Conservation (phyloP, 441 rosid genomes). For the Mallotus repandus region DNA sequence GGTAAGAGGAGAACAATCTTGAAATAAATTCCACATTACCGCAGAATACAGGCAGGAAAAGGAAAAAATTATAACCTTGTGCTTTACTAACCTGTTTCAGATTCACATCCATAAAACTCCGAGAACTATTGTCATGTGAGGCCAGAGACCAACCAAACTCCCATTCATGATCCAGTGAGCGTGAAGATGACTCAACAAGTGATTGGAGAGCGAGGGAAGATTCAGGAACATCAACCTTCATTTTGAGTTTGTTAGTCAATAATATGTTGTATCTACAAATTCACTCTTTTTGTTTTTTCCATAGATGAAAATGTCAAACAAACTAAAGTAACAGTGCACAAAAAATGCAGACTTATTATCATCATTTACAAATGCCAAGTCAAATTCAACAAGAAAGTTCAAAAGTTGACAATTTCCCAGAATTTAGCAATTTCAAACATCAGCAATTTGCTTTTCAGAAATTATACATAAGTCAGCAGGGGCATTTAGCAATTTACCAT, state of each 20-base stretch:
- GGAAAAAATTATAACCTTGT: not conserved
- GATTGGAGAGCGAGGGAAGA: slow-evolving; percentile 73
- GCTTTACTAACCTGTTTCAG: slow-evolving; percentile 37
- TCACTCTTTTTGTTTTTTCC: not conserved
- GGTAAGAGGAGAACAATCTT: not conserved
- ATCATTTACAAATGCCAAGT: not conserved
- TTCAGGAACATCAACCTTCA: slow-evolving; percentile 84
- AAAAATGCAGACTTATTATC: not conserved
- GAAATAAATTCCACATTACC: not conserved
- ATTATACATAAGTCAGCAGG: not conserved
- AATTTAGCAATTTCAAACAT: not conserved
- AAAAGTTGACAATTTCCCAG: not conserved
- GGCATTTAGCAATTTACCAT: not conserved
- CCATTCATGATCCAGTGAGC: slow-evolving; percentile 72
- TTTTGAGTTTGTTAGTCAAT: slow-evolving; percentile 24
- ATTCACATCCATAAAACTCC: slow-evolving; percentile 34
- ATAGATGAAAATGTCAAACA: not conserved
- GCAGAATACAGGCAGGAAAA: not conserved
- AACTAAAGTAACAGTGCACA: not conserved
- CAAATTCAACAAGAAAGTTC: not conserved
- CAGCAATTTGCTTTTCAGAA: not conserved
- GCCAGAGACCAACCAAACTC: slow-evolving; percentile 95
- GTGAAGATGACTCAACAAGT: slow-evolving; percentile 66
- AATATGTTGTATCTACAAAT: slow-evolving; percentile 1
- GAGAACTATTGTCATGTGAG: slow-evolving; percentile 43